Conservation (phyloP, 2,329 filamentous ascomycete species). For the Zopfia rhizophila region DNA sequence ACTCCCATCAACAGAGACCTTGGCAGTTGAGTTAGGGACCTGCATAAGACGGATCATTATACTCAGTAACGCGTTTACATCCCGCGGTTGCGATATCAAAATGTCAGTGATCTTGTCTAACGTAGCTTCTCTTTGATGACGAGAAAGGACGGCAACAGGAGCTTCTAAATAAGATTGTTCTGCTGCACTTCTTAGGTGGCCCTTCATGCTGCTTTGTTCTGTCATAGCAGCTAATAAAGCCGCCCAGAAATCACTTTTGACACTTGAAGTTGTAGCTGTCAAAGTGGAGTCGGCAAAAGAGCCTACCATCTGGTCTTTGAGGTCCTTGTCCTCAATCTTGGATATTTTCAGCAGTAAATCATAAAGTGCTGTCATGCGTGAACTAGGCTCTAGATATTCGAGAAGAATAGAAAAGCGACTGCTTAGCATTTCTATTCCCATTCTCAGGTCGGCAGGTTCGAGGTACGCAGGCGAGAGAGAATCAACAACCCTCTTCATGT, state of each 20-base stretch:
- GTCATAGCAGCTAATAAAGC: slow-evolving; percentile 31
- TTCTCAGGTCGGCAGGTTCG: slow-evolving; percentile 24
- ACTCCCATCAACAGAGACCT: slow-evolving; percentile 37
- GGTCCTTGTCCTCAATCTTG: slow-evolving; percentile 15
- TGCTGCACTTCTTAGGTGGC: slow-evolving; percentile 22
- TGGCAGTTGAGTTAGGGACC: slow-evolving; percentile 48
- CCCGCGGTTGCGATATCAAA: slow-evolving; percentile 17
- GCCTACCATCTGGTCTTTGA: slow-evolving; percentile 19
- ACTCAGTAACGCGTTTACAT: slow-evolving; percentile 28
- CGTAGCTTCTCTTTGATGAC: slow-evolving; percentile 44
- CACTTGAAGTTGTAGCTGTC: slow-evolving; percentile 22
- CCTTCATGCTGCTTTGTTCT: slow-evolving; percentile 1
- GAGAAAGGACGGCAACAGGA: slow-evolving; percentile 35
- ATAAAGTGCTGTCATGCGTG: slow-evolving; percentile 26
- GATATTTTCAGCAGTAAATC: slow-evolving; percentile 31
- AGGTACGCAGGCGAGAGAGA: slow-evolving; percentile 27
- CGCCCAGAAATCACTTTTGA: slow-evolving; percentile 32
- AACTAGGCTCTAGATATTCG: slow-evolving; percentile 27
- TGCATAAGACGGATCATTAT: slow-evolving; percentile 46
- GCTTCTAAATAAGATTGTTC: slow-evolving; percentile 34
- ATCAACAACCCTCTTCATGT: slow-evolving; percentile 35
- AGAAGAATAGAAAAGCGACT: slow-evolving; percentile 37
- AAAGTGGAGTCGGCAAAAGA: slow-evolving; percentile 37
- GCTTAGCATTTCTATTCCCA: slow-evolving; percentile 40
- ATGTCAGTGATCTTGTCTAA: slow-evolving; percentile 40